Base-by-base conservation (phyloP, 441 rosid species). In the Monsonia emarginata region DNA sequence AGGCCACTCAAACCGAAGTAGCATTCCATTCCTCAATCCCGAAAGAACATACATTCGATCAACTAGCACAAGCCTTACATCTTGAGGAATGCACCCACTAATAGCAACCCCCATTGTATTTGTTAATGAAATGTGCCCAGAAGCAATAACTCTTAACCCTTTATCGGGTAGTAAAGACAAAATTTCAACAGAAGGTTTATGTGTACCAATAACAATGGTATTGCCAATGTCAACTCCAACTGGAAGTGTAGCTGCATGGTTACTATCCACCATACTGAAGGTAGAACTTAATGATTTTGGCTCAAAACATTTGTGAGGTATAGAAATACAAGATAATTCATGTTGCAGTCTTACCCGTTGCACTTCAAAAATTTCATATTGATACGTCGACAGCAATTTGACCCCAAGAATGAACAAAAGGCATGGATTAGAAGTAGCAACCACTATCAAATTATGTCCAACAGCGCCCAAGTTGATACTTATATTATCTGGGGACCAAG, bases 21-120 rank as follows among this genome's bases (percentile, higher is more conserved):
- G 85, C 99, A 95, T 95, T 66, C 99, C 99, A 74, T 95, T 95
- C 82, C 99, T 91, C 80, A 95, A 82, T 65, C 99, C 97, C 65
- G 87, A 80, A 69, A 95, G 92, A 69, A 91, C 85, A 78, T 91
- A 95, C 61, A 80, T 72, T 62, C 83, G 94, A 76, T 95, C 96
- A 73, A 81, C 96, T 19, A 87, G 71, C 44, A 91, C 98, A 79
- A 95, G 91, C 76, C 97, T 95, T 57, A 89, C 98, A 70, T 95
- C 99, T 79, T 95, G 99, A 61, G 99, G 97, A 72, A 91, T 81
- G 73, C 97, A 91, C 61, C 93, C 97, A 71, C 86, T 86, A 34
- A 87, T 72, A 61, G 86, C 81, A 75, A 89, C 84, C 79, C 90
- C 99, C 81, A 77, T 71, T 40, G 88, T 70, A 70, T 80, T 87